Evolutionary conservation across 2,329 filamentous ascomycete genomes (phyloP), one percentile per base, ranked within the genome.

Genomic region (Pyricularia pennisetigena): DNA sequence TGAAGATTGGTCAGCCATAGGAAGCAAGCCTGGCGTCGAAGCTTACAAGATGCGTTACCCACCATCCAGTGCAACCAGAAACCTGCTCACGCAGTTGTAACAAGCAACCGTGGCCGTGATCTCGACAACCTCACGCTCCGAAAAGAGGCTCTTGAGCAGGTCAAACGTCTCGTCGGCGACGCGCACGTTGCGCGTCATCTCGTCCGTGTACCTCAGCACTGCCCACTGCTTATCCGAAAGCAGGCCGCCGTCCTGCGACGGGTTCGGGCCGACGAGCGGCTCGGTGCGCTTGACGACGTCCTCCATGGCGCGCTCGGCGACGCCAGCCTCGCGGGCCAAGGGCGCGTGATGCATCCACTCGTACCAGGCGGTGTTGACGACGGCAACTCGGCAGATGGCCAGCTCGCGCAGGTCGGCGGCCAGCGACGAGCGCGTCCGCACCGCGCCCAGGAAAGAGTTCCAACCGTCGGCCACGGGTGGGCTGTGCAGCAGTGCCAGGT

Each of bases 11-110:
- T 23, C 61, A 8, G 14, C 16, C 16, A 54, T 20, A 54, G 5
- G 41, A 54, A n/a, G 41, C 16, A 32, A 64, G 26, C 62, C 61
- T 26, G 30, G 66, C 5, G 20, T 54, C 16, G 6, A n/a, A n/a
- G 41, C 41, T 54, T n/a, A n/a, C 41, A n/a, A 54, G 20, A 29
- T 30, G 30, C 30, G 35, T 16, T 65, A 80, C 85, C 78, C 79
- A 88, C 87, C 91, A 79, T 96, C 89, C 68, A 97, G 77, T 16
- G 92, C 92, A 24, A 96, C 92, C 72, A 96, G 77, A 73, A 96
- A 94, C 32, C 92, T 85, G 76, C 90, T 93, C 20, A 96, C 92
- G 75, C 91, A 94, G 76, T 96, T 96, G 76, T 96, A 96, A 68
- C 86, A 88, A 14, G 90, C 91, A 72, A 86, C 77, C 26, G 90